A percentile compares a stretch with the other conserved stretches of the same genome.
phyloP scores from a whole-genome alignment of 345 rosid species.

The Ceriops tagal region DNA sequence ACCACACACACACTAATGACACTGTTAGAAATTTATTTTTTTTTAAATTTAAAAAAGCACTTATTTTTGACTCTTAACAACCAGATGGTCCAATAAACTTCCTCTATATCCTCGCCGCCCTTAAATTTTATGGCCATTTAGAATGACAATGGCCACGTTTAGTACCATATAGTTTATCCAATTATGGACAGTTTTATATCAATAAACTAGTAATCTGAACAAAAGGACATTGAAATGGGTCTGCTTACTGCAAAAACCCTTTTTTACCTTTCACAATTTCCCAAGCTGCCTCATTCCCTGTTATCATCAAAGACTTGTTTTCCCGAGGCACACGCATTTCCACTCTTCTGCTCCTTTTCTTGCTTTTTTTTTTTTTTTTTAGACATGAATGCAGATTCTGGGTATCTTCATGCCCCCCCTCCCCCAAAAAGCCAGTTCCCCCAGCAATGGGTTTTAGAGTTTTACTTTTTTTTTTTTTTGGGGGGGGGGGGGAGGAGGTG shows the following conservation, averaged over 20 bases:
- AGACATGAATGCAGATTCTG: slow-evolving; percentile 18
- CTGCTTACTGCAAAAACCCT: slow-evolving; percentile 21
- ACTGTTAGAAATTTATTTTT: neutral
- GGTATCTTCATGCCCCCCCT: neutral
- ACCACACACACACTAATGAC: slow-evolving; percentile 18
- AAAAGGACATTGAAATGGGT: slow-evolving; percentile 33
- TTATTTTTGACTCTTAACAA: neutral
- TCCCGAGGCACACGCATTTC: slow-evolving; percentile 31
- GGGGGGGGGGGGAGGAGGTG: no score
- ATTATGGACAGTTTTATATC: neutral
- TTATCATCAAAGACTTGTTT: slow-evolving; percentile 31
- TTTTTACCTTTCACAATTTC: slow-evolving; percentile 59
- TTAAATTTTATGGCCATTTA: slow-evolving; percentile 3
- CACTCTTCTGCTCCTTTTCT: neutral
- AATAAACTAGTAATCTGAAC: neutral
- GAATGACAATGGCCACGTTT: neutral
- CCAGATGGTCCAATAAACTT: slow-evolving; percentile 12
- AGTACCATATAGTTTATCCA: neutral
- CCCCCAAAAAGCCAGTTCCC: no score
- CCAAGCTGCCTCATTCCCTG: slow-evolving; percentile 45
- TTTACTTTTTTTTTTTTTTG: neutral
- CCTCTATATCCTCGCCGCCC: slow-evolving; percentile 36
- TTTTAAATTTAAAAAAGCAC: no score
- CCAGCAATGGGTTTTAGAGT: no score
- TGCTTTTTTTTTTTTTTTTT: neutral